Percentiles rank a stretch among this genome's conserved stretches.
Evolutionary conservation across 2,329 filamentous ascomycete species (phyloP).

Genomic region (Alternaria brassicicola): DNA sequence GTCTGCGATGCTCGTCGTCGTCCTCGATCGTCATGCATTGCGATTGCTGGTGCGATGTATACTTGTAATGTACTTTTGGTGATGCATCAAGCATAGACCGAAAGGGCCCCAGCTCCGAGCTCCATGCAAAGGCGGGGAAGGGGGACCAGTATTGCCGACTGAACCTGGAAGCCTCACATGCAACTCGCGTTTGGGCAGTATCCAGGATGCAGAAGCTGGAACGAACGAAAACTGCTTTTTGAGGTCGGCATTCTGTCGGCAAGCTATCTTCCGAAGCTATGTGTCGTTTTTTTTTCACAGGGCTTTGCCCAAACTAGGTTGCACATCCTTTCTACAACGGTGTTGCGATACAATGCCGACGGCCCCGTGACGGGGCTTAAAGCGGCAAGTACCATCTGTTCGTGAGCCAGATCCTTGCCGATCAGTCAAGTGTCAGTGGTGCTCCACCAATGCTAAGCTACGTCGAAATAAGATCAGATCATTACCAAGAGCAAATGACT

Average conservation of each 20-base stretch:
- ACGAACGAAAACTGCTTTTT: constrained; percentile 1
- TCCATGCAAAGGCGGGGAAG: constrained; percentile 1
- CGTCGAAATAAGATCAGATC: not conserved
- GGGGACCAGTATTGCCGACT: not conserved
- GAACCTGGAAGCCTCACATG: not conserved
- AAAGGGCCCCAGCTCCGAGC: not conserved
- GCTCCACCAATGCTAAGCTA: constrained; percentile 1
- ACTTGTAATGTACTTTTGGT: not conserved
- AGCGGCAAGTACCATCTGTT: constrained; percentile 28
- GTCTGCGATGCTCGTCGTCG: not conserved
- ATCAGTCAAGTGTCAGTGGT: constrained; percentile 10
- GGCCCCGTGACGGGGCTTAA: not conserved
- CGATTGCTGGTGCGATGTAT: not conserved
- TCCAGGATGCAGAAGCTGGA: not conserved
- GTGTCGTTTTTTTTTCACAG: constrained; percentile 1
- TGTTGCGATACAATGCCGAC: constrained; percentile 10
- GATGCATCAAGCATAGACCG: not conserved
- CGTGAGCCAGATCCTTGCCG: constrained; percentile 15
- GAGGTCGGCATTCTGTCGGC: constrained; percentile 1
- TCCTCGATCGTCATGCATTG: constrained; percentile 1
- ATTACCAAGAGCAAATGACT: constrained; percentile 2
- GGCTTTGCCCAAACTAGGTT: not conserved
- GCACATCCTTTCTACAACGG: constrained; percentile 4
- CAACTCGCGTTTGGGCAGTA: not conserved
- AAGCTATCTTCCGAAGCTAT: constrained; percentile 1